Base-by-base conservation (phyloP, 148 eudicot genomes). In the Chenopodium album region DNA sequence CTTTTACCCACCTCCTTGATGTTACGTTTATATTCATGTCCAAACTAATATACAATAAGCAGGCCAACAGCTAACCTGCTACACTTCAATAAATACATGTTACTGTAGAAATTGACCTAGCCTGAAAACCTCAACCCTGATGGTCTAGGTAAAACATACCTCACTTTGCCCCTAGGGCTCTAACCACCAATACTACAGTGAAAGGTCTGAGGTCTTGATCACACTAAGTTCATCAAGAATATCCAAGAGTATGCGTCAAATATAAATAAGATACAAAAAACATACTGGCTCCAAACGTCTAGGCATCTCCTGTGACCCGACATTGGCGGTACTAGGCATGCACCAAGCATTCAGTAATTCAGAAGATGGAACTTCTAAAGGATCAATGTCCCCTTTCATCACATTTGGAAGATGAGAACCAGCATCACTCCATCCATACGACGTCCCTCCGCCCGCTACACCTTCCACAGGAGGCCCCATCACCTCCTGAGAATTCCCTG, bases 371-470 rank as follows among this genome's bases (percentile, higher is more conserved):
- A 94, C 88, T 82, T 88, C 91, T 34, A 88, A 65, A 14, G 99
- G 99, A 81, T 96, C 95, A 85, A 94, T 87, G 41, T 83, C 75
- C 54, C 92, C 98, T 86, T 87, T 92, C n/a, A 94, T 78, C 70
- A 81, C 34, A 63, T 79, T 78, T 23, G 90, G 86, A 86, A 85
- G 85, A 34, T 85, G 84, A 47, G 82, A 28, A 72, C 89, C 84
- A 80, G 79, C 87, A 78, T 92, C 98, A 82, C 88, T 84, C 98
- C 98, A 96, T 76, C 99, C 99, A 82, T 96, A 96, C 9, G 98
- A 89, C 26, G 99, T 96, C 77, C 99, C 99, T 48, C 99, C 99
- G 73, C 99, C 99, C 29, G 95, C 92, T 63, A 96, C 95, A 82
- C 99, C 99, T 89, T 96, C 98, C 74, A 91, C 88, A 28, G 98